These are phyloP conservation scores for Centaurea solstitialis DNA, from an alignment of 129 eudicot genomes.

Conservation along the genomic window DNA sequence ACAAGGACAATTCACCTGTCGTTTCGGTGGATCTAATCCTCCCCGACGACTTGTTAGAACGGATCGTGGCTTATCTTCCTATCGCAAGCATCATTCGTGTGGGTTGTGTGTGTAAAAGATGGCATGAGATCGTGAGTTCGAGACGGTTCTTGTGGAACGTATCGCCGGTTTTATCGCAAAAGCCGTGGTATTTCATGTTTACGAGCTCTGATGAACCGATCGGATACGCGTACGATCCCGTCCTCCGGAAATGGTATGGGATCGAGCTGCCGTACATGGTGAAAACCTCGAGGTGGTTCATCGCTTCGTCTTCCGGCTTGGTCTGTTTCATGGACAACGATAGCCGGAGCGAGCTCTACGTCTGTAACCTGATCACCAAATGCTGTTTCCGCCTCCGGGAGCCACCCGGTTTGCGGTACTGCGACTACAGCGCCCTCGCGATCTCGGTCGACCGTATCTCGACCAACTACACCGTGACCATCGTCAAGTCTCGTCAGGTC, in stretches of 20 bases:
- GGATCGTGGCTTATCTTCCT: conserved; percentile 71
- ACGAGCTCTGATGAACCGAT: conserved; percentile 76
- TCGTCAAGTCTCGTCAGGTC: conserved; percentile 85
- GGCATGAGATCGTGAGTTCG: conserved; percentile 80
- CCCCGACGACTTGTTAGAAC: conserved; percentile 86
- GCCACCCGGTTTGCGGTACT: conserved; percentile 64
- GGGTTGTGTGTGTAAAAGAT: conserved; percentile 91
- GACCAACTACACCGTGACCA: conserved; percentile 47
- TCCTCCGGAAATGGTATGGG: conserved; percentile 75
- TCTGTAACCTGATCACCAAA: conserved; percentile 81
- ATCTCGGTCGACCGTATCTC: conserved; percentile 54
- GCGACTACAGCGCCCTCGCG: conserved; percentile 78
- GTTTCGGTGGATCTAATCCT: conserved; percentile 65
- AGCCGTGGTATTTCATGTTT: conserved; percentile 99
- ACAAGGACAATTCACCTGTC: conserved; percentile 30
- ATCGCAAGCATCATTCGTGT: conserved; percentile 80
- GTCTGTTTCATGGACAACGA: conserved; percentile 94
- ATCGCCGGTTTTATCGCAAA: conserved; percentile 45
- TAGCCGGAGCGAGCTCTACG: conserved; percentile 65
- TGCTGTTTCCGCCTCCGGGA: conserved; percentile 44
- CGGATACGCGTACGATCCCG: conserved; percentile 87
- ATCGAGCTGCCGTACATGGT: conserved; percentile 82
- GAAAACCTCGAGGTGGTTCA: conserved; percentile 74
- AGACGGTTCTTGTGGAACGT: conserved; percentile 75
- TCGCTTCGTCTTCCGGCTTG: conserved; percentile 82